Conservation (phyloP, 129 eudicot genomes). For the Dittrichia graveolens region DNA sequence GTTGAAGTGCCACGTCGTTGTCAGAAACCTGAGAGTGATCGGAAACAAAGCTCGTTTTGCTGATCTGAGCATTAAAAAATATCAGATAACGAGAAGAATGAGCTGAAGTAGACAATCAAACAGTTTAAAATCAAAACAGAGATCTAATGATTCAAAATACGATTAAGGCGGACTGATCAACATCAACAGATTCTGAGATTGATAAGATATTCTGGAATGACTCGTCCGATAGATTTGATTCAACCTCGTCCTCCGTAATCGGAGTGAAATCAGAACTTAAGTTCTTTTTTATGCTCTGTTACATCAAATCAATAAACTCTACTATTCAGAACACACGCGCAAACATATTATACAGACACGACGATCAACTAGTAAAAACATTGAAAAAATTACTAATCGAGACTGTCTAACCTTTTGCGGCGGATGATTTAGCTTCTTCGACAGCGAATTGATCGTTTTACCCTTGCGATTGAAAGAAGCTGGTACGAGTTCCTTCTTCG, state of each 20-base stretch:
- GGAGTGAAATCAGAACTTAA: constrained; percentile 16
- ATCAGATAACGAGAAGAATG: neutral
- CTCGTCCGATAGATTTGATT: constrained; percentile 15
- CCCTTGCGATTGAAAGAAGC: constrained; percentile 32
- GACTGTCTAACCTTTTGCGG: constrained; percentile 34
- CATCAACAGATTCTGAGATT: constrained; percentile 10
- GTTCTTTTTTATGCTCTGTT: constrained; percentile 28
- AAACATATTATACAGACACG: neutral
- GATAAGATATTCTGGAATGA: constrained; percentile 20
- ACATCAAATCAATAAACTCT: constrained; percentile 4
- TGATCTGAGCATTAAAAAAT: constrained; percentile 21
- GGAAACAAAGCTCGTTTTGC: constrained; percentile 9
- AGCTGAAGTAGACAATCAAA: neutral
- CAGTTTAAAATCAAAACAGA: neutral
- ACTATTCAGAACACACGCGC: neutral
- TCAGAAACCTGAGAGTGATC: constrained; percentile 23
- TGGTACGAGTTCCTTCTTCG: constrained; percentile 29
- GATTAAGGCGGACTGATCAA: constrained; percentile 10
- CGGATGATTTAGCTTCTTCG: constrained; percentile 28
- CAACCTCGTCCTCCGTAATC: constrained; percentile 20
- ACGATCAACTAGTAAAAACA: constrained; percentile 11
- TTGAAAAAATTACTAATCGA: neutral
- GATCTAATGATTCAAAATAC: constrained; percentile 14
- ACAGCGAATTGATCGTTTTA: constrained; percentile 9
- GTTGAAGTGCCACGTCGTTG: neutral